A percentile compares a stretch with the other conserved stretches of the same genome.
Conservation (phyloP, 2,329 filamentous ascomycete species). For the Pezicula carpinea region DNA sequence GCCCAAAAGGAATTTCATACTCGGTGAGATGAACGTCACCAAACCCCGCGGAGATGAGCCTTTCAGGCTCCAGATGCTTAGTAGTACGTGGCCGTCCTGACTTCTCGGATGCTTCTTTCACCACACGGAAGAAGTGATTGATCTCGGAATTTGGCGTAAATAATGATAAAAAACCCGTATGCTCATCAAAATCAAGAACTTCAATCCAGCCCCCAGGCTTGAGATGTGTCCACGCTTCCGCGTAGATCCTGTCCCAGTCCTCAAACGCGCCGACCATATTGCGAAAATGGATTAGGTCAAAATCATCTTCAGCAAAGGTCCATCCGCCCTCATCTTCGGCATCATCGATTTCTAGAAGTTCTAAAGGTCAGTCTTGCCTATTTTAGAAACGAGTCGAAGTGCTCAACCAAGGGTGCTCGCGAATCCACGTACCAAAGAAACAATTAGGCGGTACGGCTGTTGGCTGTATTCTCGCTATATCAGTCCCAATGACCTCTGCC, state of each 20-base stretch:
- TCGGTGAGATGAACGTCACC: conserved; percentile 32
- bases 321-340: conserved; percentile 37
- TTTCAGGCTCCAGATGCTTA: conserved; percentile 19
- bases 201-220: conserved; percentile 29
- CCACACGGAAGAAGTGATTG: conserved; percentile 4
- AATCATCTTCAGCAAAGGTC: conserved; percentile 47
- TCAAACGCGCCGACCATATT: conserved; percentile 53
- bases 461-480: conserved; percentile 56
- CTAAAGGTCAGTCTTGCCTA: too few species aligned
- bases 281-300: conserved; percentile 57
- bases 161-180: conserved; percentile 12
- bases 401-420: too few species aligned
- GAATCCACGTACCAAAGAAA: conserved; percentile 37
- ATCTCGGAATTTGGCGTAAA: conserved; percentile 14
- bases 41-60: conserved; percentile 35
- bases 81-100: conserved; percentile 16
- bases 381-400: too few species aligned
- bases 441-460: conserved; percentile 56
- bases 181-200: conserved; percentile 26
- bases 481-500: conserved; percentile 52
- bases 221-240: conserved; percentile 39
- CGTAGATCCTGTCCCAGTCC: conserved; percentile 51
- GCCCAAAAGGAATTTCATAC: conserved; percentile 23
- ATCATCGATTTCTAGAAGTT: conserved; percentile 51
- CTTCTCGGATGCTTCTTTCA: conserved; percentile 14